These are phyloP conservation scores for Penicillium lividum DNA, from an alignment of 495 filamentous ascomycete genomes.

Conservation along the genomic window DNA sequence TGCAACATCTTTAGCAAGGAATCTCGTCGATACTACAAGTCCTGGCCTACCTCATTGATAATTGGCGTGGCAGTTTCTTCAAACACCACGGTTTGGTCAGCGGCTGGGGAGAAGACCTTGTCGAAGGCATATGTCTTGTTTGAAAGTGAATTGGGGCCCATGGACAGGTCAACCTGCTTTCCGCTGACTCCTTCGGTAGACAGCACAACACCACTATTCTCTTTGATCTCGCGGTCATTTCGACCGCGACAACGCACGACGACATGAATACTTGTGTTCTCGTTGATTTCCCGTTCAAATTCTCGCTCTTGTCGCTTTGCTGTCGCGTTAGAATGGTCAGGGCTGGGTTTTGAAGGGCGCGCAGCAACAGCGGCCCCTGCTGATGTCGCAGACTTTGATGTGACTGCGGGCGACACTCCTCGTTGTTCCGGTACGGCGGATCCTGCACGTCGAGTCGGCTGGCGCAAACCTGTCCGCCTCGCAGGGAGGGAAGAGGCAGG, in stretches of 20 bases:
- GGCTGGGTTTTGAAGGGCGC: conserved; percentile 40
- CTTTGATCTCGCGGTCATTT: conserved; percentile 85
- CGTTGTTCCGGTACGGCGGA: conserved; percentile 43
- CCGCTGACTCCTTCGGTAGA: conserved; percentile 84
- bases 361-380: conserved; percentile 37
- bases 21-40: not conserved
- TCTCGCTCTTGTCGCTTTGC: conserved; percentile 82
- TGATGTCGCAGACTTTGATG: conserved; percentile 43
- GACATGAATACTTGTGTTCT: conserved; percentile 96
- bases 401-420: conserved; percentile 63
- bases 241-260: conserved; percentile 92
- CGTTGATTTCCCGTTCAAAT: conserved; percentile 67
- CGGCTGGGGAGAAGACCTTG: conserved; percentile 93
- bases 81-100: conserved; percentile 88
- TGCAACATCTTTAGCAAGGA: conserved; percentile 29
- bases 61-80: conserved; percentile 93
- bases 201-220: conserved; percentile 91
- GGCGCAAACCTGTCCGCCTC: conserved; percentile 58
- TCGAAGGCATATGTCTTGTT: conserved; percentile 98
- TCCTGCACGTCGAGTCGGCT: conserved; percentile 45
- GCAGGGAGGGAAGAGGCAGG: conserved; percentile 50
- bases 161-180: conserved; percentile 78
- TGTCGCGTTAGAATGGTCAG: conserved; percentile 44
- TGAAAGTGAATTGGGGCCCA: conserved; percentile 88
- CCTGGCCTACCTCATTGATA: conserved; percentile 74